phyloP scores from a whole-genome alignment of 2,329 filamentous ascomycete genomes.

The Ilyonectria mors-panacis region DNA sequence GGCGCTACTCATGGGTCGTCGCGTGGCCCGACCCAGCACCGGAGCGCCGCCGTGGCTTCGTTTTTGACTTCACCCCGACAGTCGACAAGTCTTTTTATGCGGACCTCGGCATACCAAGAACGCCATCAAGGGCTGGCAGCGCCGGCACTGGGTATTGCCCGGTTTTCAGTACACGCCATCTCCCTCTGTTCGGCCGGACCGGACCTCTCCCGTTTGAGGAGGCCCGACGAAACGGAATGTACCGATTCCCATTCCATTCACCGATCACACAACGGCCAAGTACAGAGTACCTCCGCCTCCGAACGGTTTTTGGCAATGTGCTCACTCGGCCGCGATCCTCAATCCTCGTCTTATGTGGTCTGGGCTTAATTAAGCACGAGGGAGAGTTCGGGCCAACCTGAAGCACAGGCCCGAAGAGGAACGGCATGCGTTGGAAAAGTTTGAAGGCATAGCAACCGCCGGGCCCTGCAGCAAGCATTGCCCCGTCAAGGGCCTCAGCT shows the following conservation, averaged over 20 bases:
- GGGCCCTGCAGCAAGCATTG: conserved; percentile 24
- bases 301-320: conserved; percentile 3
- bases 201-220: conserved; percentile 25
- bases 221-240: conserved; percentile 10
- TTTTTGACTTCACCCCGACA: conserved; percentile 41
- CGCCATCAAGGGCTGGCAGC: conserved; percentile 14
- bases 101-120: conserved; percentile 19
- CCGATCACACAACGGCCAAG: conserved; percentile 6
- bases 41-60: conserved; percentile 38
- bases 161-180: conserved; percentile 18
- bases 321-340: conserved; percentile 13
- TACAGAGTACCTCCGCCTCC: not conserved
- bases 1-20: conserved; percentile 45
- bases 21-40: conserved; percentile 45
- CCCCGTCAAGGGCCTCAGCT: conserved; percentile 33
- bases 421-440: conserved; percentile 28
- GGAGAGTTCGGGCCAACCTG: conserved; percentile 34
- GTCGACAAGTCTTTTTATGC: conserved; percentile 25
- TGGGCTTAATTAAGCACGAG: conserved; percentile 31
- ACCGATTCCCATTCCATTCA: conserved; percentile 3
- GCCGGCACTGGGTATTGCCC: conserved; percentile 14
- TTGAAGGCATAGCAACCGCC: conserved; percentile 22
- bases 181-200: conserved; percentile 25
- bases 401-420: conserved; percentile 39
- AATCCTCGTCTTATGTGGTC: conserved; percentile 22